Base-by-base conservation (phyloP, 2,329 filamentous ascomycete genomes). In the Cordyceps cicadae region DNA sequence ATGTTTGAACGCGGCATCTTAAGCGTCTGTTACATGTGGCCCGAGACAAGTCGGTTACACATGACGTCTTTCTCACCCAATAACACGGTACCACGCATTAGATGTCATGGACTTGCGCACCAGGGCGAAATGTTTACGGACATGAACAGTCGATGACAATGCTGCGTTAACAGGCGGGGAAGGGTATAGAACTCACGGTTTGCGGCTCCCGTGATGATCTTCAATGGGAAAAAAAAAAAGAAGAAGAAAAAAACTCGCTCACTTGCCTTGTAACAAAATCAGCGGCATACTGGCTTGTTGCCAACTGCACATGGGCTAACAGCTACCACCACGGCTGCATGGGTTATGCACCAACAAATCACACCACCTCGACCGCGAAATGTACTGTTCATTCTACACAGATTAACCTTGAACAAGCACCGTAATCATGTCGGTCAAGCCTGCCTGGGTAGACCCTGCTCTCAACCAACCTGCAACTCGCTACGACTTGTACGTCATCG, bases 1-100 rank as follows among this genome's bases (percentile, higher is more conserved):
- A 54, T 34, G 26, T 24, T 24, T 57, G 45, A 39, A 57, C 4
- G 7, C 39, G 5, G 54, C 45, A 41, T 57, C 54, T 49, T 43
- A 49, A 49, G 54, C 32, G 54, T 41, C 14, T 14, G 17, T 15
- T 17, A 51, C 55, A 58, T 51, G 55, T 34, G 19, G 46, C 55
- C 41, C 41, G 46, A 58, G 55, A 58, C 55, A 58, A 58, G 54
- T 34, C 29, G 14, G 48, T 37, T 32, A 32, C 50, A 24, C 34
- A 51, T 58, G 55, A 58, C 55, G 55, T 51, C 55, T 41, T 58
- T 15, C 12, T 11, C 19, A 57, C 37, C 34, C 34, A 21, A 54
- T 39, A 43, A 43, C 37, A 17, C 15, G 15, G 8, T 46, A 11
- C 9, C 8, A 46, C n/a, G n/a, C 49, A 21, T 29, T 32, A 43